Conservation (phyloP, 768 basidiomycete genomes). For the Boletus bicolor region DNA sequence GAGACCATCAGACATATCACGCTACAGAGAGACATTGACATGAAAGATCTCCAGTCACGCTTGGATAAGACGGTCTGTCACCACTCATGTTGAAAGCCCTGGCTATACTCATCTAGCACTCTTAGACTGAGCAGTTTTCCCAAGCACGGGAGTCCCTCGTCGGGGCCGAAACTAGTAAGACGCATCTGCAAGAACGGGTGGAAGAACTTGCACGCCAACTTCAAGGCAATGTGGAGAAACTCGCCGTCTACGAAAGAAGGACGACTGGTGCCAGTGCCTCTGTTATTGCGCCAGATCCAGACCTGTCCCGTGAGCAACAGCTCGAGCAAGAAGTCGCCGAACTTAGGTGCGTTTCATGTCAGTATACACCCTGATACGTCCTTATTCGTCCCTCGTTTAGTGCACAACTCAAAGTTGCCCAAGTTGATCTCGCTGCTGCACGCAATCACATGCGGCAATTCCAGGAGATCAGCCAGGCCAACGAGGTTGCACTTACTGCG, state of each 20-base stretch:
- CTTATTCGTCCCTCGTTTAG: constrained; percentile 35
- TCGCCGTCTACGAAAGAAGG: constrained; percentile 81
- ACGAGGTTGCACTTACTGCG: constrained; percentile 68
- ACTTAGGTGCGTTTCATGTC: constrained; percentile 51
- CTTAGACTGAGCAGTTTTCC: constrained; percentile 59
- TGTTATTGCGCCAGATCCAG: constrained; percentile 38
- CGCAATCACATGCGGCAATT: constrained; percentile 77
- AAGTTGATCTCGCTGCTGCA: constrained; percentile 72
- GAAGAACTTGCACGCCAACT: constrained; percentile 50
- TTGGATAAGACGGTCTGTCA: constrained; percentile 66
- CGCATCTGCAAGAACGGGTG: constrained; percentile 67
- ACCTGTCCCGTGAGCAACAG: constrained; percentile 68
- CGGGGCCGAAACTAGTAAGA: constrained; percentile 74
- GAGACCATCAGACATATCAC: constrained; percentile 70
- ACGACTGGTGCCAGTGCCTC: constrained; percentile 32
- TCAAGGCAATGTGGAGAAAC: constrained; percentile 78
- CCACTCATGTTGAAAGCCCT: neutral
- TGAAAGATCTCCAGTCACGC: constrained; percentile 67
- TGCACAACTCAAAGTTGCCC: constrained; percentile 69
- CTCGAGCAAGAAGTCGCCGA: constrained; percentile 84
- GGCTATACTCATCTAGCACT: constrained; percentile 9
- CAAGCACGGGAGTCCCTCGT: constrained; percentile 69
- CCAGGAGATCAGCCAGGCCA: constrained; percentile 81
- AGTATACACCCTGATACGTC: neutral
- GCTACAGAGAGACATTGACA: constrained; percentile 78